These are phyloP conservation scores for Aureobasidium subglaciale DNA, from an alignment of 2,329 filamentous ascomycete species.

Conservation along the genomic window DNA sequence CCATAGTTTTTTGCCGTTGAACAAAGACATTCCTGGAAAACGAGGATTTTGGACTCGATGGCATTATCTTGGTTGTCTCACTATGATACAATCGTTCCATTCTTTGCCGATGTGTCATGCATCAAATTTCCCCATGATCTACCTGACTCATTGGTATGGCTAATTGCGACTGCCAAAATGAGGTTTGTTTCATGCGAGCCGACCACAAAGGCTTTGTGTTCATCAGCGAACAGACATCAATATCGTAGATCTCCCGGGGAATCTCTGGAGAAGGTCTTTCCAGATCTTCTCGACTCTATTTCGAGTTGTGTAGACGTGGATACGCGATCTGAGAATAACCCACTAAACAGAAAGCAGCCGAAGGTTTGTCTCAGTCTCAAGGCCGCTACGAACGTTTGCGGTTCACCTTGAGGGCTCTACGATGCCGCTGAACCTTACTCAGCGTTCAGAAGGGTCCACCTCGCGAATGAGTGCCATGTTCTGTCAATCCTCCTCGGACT, in stretches of 20 bases:
- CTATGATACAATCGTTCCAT: background rate
- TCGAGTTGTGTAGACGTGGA: background rate
- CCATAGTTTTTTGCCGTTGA: background rate
- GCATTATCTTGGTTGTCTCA: slow-evolving; percentile 11
- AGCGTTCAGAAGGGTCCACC: background rate
- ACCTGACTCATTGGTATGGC: slow-evolving; percentile 4
- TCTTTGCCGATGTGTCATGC: background rate
- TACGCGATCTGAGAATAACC: background rate
- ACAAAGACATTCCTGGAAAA: background rate
- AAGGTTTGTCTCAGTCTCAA: slow-evolving; percentile 9
- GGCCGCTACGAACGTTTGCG: background rate
- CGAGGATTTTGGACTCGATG: background rate
- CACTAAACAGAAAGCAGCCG: background rate
- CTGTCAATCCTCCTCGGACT: background rate
- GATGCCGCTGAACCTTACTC: slow-evolving; percentile 10
- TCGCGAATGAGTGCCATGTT: slow-evolving; percentile 13
- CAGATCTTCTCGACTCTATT: background rate
- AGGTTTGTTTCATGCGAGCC: background rate
- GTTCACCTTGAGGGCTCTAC: background rate
- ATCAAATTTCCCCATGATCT: background rate
- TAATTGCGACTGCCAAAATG: background rate
- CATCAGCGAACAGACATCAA: background rate
- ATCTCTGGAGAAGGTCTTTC: slow-evolving; percentile 5
- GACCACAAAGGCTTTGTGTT: background rate
- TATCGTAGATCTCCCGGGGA: slow-evolving; percentile 2